Evolutionary conservation across 257 asterid species (phyloP).

Genomic region (Mentha longifolia): DNA sequence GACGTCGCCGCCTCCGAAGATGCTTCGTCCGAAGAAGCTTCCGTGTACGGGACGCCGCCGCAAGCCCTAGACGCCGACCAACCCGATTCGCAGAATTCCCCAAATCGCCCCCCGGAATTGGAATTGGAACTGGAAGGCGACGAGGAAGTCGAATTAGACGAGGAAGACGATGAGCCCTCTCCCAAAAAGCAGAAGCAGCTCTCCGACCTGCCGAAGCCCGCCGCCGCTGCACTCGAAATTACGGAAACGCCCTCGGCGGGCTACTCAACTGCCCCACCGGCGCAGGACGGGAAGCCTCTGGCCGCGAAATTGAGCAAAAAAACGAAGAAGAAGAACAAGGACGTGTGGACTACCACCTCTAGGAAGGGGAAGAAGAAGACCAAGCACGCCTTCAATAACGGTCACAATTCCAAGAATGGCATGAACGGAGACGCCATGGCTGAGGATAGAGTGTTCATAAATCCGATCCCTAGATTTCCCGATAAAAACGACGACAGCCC

Average conservation of each 20-base stretch:
- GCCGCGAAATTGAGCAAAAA: constrained; percentile 56
- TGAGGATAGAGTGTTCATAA: constrained; percentile 69
- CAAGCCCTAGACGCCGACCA: constrained; percentile 32
- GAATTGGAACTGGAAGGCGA: constrained; percentile 48
- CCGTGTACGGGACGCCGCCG: constrained; percentile 42
- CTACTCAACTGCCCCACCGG: constrained; percentile 6
- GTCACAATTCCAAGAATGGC: constrained; percentile 44
- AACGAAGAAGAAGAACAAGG: constrained; percentile 78
- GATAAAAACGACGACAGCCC: constrained; percentile 77
- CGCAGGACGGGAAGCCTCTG: constrained; percentile 38
- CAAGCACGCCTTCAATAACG: constrained; percentile 51
- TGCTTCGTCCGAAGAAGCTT: constrained; percentile 48
- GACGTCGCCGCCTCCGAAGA: constrained; percentile 39
- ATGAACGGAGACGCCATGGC: constrained; percentile 34
- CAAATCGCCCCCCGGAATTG: constrained; percentile 28
- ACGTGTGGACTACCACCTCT: constrained; percentile 78
- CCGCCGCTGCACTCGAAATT: constrained; percentile 28
- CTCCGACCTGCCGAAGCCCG: constrained; percentile 40
- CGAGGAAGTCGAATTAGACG: constrained; percentile 43
- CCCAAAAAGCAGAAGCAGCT: constrained; percentile 68
- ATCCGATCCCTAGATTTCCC: constrained; percentile 80
- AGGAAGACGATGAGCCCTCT: constrained; percentile 58
- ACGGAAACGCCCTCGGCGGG: constrained; percentile 43
- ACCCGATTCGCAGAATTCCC: constrained; percentile 40
- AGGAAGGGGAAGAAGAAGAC: constrained; percentile 83